Base-by-base conservation (phyloP, 805 yeast genomes). In the Pichia exigua region DNA sequence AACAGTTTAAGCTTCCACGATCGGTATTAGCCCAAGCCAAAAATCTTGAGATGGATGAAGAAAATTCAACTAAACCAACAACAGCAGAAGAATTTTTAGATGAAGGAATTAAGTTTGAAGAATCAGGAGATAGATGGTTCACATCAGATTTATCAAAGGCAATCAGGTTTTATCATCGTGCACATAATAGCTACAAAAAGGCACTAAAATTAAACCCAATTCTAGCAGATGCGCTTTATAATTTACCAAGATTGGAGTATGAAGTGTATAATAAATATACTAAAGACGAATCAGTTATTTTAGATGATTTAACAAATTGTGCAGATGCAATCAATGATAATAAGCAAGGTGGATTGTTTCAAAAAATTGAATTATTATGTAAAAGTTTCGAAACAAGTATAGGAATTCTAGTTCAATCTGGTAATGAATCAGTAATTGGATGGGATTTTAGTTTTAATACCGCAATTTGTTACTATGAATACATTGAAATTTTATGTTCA, bases 61-160 rank as follows among this genome's bases (percentile, higher is more conserved):
- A 42, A 44, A 35, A 42, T 28, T 13, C 32, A 46, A 43, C 12
- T 7, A 60, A 58, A 12, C 75, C 76, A 6, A 63, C 67, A 6
- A 73, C 81, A 0, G 72, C 76, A 0, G 79, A 77, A 32, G 87
- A 81, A 4, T 74, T 60, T 48, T 70, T 82, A n/a, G 81, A 77
- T 32, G 67, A 67, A 47, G 92, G 82, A 1, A 72, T 82, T 0
- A 70, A 69, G 12, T 81, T 79, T 50, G 92, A 85, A 61, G 91
- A 85, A 53, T 75, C 79, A n/a, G 92, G 88, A 0, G 91, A 85
- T 60, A 64, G 91, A 45, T 85, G 90, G 89, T 62, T 79, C 7
- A 71, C 79, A 1, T 79, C 87, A 0, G 91, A 85, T 58, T 62
- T 83, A 7, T 68, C 85, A 12, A 85, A 85, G 57, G 77, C 83